Evolutionary conservation across 169 alveolate species (phyloP).

Genomic region (Hammondia hammondi): DNA sequence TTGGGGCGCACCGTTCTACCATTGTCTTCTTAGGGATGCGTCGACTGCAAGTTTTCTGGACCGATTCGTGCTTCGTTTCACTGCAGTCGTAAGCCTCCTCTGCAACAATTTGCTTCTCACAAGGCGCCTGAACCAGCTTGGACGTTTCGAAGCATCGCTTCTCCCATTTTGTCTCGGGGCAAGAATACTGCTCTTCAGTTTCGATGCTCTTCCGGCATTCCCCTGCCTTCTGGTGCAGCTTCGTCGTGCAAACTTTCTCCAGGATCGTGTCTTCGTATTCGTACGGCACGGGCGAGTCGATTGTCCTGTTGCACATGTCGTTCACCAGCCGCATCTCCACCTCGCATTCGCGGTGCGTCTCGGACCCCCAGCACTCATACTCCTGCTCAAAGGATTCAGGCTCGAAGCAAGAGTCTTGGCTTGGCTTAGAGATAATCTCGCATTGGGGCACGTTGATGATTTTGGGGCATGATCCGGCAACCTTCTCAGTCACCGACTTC

Average conservation of each 20-base stretch:
- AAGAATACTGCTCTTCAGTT: constrained; percentile 66
- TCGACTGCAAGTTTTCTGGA: constrained; percentile 59
- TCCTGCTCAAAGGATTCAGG: constrained; percentile 50
- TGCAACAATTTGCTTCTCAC: constrained; percentile 42
- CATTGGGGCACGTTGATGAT: constrained; percentile 44
- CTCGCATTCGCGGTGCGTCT: constrained; percentile 54
- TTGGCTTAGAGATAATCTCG: constrained; percentile 47
- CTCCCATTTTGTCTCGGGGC: constrained; percentile 65
- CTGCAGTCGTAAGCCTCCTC: constrained; percentile 65
- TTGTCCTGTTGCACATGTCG: constrained; percentile 36
- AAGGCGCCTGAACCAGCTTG: constrained; percentile 55
- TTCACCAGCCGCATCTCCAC: constrained; percentile 52
- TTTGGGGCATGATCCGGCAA: constrained; percentile 49
- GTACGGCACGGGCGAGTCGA: constrained; percentile 54
- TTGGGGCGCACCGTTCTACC: constrained; percentile 56
- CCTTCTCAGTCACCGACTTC: constrained; percentile 45
- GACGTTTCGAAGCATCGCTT: constrained; percentile 44
- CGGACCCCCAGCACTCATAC: constrained; percentile 68
- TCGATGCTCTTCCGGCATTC: constrained; percentile 41
- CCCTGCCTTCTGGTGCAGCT: constrained; percentile 29
- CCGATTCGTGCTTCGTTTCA: constrained; percentile 41
- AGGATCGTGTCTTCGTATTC: constrained; percentile 43
- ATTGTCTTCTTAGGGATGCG: constrained; percentile 48
- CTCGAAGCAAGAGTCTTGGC: constrained; percentile 50
- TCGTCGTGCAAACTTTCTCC: constrained; percentile 49